Percentiles rank a stretch among this genome's conserved stretches.
Conservation (phyloP, 2,329 filamentous ascomycete species). For the Fusarium oxysporum region DNA sequence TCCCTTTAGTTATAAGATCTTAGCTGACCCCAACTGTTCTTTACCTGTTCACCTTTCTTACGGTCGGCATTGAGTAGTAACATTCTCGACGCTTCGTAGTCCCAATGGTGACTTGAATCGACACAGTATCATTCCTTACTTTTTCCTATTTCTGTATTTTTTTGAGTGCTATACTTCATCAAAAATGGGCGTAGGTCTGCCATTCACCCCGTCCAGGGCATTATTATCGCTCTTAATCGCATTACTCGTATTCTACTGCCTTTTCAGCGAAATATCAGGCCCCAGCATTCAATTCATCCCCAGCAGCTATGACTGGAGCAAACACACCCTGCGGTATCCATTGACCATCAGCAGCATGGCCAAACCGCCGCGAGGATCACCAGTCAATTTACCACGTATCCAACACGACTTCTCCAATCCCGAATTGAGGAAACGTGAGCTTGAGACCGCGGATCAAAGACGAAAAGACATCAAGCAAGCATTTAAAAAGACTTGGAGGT, state of each 20-base stretch:
- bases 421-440: constrained; percentile 24
- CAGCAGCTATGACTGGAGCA: constrained; percentile 41
- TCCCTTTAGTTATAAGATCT: constrained; percentile 29
- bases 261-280: constrained; percentile 28
- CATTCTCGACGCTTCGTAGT: background rate
- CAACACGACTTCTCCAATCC: constrained; percentile 36
- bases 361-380: constrained; percentile 21
- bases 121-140: constrained; percentile 2
- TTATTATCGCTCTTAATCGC: constrained; percentile 33
- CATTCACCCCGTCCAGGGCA: constrained; percentile 34
- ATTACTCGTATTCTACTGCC: constrained; percentile 18
- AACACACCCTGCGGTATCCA: constrained; percentile 23
- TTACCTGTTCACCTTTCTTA: background rate
- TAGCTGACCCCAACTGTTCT: constrained; percentile 4
- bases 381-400: constrained; percentile 31
- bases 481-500: constrained; percentile 66
- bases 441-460: constrained; percentile 11
- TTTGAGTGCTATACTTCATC: background rate
- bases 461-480: constrained; percentile 58
- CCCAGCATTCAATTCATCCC: constrained; percentile 32
- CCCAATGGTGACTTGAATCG: constrained; percentile 30
- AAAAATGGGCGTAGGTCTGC: constrained; percentile 40
- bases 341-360: constrained; percentile 21
- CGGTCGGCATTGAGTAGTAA: background rate
- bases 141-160: background rate